Evolutionary conservation across 1,139 yeast genomes (phyloP), one percentile per base, ranked within the genome.

Genomic region (Hansenula sp.): DNA sequence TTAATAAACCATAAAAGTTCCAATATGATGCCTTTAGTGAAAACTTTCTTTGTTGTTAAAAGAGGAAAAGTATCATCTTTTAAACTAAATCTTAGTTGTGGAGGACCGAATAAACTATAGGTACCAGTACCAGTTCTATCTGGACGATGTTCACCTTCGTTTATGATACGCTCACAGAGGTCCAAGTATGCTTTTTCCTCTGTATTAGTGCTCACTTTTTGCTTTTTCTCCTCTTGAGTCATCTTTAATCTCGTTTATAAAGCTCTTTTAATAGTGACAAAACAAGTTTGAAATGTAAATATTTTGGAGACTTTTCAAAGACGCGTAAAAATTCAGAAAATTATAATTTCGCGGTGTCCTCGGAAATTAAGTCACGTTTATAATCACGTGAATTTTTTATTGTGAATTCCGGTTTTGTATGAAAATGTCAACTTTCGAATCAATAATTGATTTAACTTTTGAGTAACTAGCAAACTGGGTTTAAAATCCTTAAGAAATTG

Each of bases 121-220:
- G 98, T 94, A 11, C 99, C 99, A 0, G 98, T 92, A 1, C 98
- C 99, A 1, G 99, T 92, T 59, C 99, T 73, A 60, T 92, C 99
- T 6, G 94, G 89, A 46, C 99, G 80, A 52, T 75, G 75, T 60
- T 92, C 97, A 29, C 98, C 98, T 49, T 84, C 78, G 4, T 74
- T 70, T 26, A 92, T 80, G 60, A 94, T 92, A 12, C 76, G 68
- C 44, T 70, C 65, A 60, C 97, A 88, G 37, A 92, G 75, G 50
- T 87, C 90, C 29, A 92, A 75, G 60, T 92, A 92, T 13, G 89
- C 90, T 54, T 79, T 83, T 62, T 92, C 99, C 48, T 86, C 90
- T 2, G 43, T 26, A 52, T 75, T 77, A 6, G 31, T 22, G 13
- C 27, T 17, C 8, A 35, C 36, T 30, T 44, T 38, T 26, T 38